phyloP scores from a whole-genome alignment of 768 basidiomycete genomes.

The Cantharellus anzutake region DNA sequence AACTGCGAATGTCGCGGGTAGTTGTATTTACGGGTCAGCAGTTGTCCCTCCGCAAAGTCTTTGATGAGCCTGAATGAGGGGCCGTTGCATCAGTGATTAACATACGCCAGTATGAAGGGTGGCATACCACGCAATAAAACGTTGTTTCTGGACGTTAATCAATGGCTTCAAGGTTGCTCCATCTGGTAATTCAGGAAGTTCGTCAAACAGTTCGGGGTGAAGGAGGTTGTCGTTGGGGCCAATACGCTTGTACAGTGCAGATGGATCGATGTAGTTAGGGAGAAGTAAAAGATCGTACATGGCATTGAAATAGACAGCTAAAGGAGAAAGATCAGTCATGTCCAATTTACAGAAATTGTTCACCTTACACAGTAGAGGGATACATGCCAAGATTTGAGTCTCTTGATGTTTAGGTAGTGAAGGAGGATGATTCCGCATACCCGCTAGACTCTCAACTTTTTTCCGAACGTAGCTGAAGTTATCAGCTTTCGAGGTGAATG shows the following conservation, averaged over 20 bases:
- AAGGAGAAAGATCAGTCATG: background rate
- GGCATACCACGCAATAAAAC: conserved; percentile 39
- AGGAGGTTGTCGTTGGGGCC: conserved; percentile 32
- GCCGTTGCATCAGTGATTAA: background rate
- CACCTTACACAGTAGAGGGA: conserved; percentile 47
- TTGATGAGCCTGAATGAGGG: conserved; percentile 36
- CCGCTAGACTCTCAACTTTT: conserved; percentile 41
- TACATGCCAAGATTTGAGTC: conserved; percentile 21
- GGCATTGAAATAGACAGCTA: conserved; percentile 63
- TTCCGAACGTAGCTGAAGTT: conserved; percentile 63
- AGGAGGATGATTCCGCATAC: conserved; percentile 29
- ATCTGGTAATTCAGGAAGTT: conserved; percentile 48
- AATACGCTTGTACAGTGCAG: conserved; percentile 43
- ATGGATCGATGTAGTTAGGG: conserved; percentile 70
- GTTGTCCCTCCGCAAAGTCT: conserved; percentile 62
- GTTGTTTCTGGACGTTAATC: conserved; percentile 80
- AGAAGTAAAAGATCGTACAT: conserved; percentile 43
- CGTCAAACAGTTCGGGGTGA: conserved; percentile 64
- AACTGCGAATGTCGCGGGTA: background rate
- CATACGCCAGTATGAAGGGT: background rate
- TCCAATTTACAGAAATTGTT: background rate
- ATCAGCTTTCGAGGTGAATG: conserved; percentile 39
- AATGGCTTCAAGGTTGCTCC: conserved; percentile 70
- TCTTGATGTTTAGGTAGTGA: background rate
- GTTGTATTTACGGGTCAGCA: conserved; percentile 40